Evolutionary conservation across 139 green algal species (phyloP), one percentile per base, ranked within the genome.

Genomic region (Tetradesmus lagerheimii): DNA sequence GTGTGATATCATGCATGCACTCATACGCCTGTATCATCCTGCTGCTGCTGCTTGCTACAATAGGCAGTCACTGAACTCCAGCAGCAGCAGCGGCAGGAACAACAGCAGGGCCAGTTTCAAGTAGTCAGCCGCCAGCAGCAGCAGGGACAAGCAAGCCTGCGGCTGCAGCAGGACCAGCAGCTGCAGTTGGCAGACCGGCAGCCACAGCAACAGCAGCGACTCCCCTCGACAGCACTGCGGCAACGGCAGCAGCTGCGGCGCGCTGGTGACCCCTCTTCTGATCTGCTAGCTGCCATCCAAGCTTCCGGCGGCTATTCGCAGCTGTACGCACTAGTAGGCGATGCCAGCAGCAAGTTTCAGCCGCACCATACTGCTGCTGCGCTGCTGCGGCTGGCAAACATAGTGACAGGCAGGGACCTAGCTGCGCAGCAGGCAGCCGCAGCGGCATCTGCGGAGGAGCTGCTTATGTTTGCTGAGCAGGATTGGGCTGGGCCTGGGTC

Each of bases 281-380:
- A 47, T 12, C 47, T 87, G 53, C 37, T 87, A 18, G 38, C 66
- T 57, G 53, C 82, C 27, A 57, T 87, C 1, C 34, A 53, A 37
- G 43, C 53, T 37, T 27, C 34, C 15, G 27, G 25, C 27, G 34
- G 25, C 11, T 88, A 88, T 27, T 4, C 43, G 37, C 64, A 80
- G 41, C 64, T 88, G 4, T 31, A 12, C 15, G 11, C 43, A 11
- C 64, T 88, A 23, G 83, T 88, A 20, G 4, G 16, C 16, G 29
- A 67, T 64, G 43, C 45, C 27, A 67, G 83, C 83, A 80, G 25
- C 62, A 29, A 29, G 38, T 88, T 88, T 38, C 38, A 80, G 64
- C 43, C 83, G 8, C 83, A 88, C 71, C 83, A 88, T 45, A 88
- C 83, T 88, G 83, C 83, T 43, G 83, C 37, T 41, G 83, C 83